Evolutionary conservation across 2,329 filamentous ascomycete genomes (phyloP), one percentile per base, ranked within the genome.

Genomic region (Pyrenophora tritici-repentis): DNA sequence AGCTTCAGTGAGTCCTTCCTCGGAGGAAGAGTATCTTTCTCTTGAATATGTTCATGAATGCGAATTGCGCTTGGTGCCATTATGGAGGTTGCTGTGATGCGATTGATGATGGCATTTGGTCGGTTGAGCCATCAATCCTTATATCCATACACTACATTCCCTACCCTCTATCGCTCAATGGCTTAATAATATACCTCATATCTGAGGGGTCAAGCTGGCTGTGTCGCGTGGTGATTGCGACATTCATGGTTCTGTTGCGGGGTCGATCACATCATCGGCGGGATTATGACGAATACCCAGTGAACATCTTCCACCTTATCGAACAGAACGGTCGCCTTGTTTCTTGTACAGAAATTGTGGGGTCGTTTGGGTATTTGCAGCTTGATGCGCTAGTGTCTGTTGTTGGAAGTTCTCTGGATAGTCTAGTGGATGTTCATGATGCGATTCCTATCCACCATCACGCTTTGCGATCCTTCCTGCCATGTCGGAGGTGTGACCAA

Each of bases 1-100:
- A 90, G 75, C 1, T 78, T 79, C 1, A 91, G 76, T 0, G 75
- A 85, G 65, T 89, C 86, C 62, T 89, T 90, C 55, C 74, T 79
- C 0, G 82, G 87, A 53, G 81, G 73, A 6, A 80, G 82, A 12
- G 85, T 81, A 65, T 90, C 87, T 33, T 80, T 80, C 29, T 62
- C 57, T 43, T 60, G 50, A 54, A 90, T 89, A 31, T 78, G 75
- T 4, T 83, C 42, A 22, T 36, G 54, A 29, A 69, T 63, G 14
- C 42, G 42, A 18, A 89, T 86, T 33, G 86, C 79, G 60, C 80
- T 79, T 7, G 85, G 85, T 41, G 81, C 79, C 80, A 83, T 83
- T 45, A 16, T 73, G 46, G 48, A 26, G n/a, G 17, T 10, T 53
- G 47, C 35, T 49, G 26, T 35, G 32, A 34, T 50, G 16, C 26